Percentiles rank a stretch among this genome's conserved stretches.
Conservation (phyloP, 2,329 filamentous ascomycete species). For the Pestalotiopsis sp. region DNA sequence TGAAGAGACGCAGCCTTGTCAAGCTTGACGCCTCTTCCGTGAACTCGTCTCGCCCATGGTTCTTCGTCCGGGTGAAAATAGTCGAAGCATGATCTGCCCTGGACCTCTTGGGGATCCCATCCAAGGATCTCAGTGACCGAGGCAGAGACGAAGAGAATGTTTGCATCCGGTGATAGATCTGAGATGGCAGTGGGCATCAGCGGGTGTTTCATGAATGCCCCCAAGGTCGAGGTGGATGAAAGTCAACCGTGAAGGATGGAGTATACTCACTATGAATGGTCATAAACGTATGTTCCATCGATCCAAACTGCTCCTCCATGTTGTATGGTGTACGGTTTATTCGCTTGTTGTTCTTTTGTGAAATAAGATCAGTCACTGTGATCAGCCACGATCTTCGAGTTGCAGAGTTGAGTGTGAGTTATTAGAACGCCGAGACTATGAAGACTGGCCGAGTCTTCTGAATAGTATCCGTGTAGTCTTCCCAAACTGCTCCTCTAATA, state of each 20-base stretch:
- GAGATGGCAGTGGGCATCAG: slow-evolving; percentile 14
- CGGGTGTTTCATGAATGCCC: neutral
- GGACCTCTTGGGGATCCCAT: slow-evolving; percentile 74
- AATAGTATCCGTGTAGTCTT: slow-evolving; percentile 17
- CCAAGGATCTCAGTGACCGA: slow-evolving; percentile 75
- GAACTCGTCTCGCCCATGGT: slow-evolving; percentile 71
- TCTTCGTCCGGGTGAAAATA: slow-evolving; percentile 85
- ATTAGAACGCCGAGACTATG: neutral
- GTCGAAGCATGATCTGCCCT: slow-evolving; percentile 77
- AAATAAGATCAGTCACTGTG: neutral
- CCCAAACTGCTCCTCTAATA: slow-evolving; percentile 22
- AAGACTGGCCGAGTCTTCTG: neutral
- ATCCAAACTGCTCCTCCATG: slow-evolving; percentile 25
- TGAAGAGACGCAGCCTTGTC: slow-evolving; percentile 85
- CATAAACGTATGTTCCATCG: slow-evolving; percentile 86
- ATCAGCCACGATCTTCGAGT: neutral
- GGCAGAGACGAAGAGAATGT: slow-evolving; percentile 81
- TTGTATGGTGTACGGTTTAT: slow-evolving; percentile 9
- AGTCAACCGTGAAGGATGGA: neutral
- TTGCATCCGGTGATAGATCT: slow-evolving; percentile 77
- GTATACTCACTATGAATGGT: slow-evolving; percentile 76
- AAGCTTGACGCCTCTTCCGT: slow-evolving; percentile 71
- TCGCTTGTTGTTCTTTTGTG: neutral
- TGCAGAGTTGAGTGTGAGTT: neutral
- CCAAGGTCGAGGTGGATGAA: neutral